A percentile compares a stretch with the other conserved stretches of the same genome.
phyloP scores from a whole-genome alignment of 2,329 filamentous ascomycete species.

The Rosellinia necatrix region DNA sequence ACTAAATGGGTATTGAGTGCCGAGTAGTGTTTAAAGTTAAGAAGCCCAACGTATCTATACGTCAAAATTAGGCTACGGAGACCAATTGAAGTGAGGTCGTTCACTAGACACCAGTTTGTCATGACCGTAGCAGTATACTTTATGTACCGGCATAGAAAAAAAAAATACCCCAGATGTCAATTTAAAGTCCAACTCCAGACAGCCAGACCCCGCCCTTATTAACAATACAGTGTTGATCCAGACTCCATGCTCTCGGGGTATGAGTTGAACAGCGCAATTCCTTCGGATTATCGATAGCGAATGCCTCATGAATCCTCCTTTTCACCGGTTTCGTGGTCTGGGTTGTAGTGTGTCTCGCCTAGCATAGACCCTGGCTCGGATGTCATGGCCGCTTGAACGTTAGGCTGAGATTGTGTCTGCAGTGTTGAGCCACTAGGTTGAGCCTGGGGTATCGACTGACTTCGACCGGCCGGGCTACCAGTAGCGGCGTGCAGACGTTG shows the following conservation, averaged over 20 bases:
- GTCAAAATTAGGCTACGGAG: conserved; percentile 1
- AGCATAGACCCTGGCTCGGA: conserved; percentile 60
- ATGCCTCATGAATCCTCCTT: conserved; percentile 37
- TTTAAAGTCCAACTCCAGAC: conserved; percentile 34
- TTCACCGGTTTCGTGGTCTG: conserved; percentile 59
- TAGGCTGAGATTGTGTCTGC: conserved; percentile 60
- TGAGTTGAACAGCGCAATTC: conserved; percentile 12
- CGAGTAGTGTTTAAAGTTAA: conserved; percentile 2
- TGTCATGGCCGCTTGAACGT: conserved; percentile 62
- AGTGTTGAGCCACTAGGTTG: conserved; percentile 59
- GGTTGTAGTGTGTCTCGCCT: conserved; percentile 72
- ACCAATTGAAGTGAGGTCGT: neutral
- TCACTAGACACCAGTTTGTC: conserved; percentile 1
- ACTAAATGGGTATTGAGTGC: neutral
- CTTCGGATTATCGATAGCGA: neutral
- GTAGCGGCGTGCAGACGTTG: conserved; percentile 88
- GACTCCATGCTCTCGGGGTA: conserved; percentile 20
- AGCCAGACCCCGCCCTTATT: conserved; percentile 31
- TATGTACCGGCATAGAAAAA: conserved; percentile 15
- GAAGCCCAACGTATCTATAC: conserved; percentile 2
- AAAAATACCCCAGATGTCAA: conserved; percentile 20
- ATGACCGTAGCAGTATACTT: conserved; percentile 10
- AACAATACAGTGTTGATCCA: conserved; percentile 34
- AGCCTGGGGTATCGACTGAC: conserved; percentile 47
- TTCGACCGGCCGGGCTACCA: conserved; percentile 51